Conservation (phyloP, 208 protist species). For the Angomonas ambiguus region DNA sequence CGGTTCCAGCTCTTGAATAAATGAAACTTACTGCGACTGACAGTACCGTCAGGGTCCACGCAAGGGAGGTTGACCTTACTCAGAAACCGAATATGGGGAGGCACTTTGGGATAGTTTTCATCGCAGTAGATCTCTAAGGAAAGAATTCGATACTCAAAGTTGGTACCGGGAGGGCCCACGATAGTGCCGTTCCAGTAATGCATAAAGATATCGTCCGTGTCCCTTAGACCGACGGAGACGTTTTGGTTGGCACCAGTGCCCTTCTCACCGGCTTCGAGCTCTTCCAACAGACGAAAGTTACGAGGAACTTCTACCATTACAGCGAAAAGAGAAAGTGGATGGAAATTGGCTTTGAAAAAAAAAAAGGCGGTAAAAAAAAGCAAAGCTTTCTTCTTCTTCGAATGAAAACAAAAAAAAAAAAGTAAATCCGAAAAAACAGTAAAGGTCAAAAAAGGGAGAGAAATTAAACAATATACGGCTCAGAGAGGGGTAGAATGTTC, state of each 20-base stretch:
- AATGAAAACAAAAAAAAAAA: conserved; percentile 22
- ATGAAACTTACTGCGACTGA: conserved; percentile 63
- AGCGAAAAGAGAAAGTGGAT: neutral
- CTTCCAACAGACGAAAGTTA: conserved; percentile 88
- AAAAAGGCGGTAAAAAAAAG: conserved; percentile 8
- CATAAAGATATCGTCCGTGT: conserved; percentile 87
- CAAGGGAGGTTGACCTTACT: conserved; percentile 85
- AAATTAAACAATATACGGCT: neutral
- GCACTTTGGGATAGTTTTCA: conserved; percentile 83
- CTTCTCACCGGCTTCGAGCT: conserved; percentile 91
- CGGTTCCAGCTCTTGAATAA: conserved; percentile 82
- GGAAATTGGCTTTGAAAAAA: neutral
- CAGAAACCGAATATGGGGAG: conserved; percentile 81
- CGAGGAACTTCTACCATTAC: conserved; percentile 88
- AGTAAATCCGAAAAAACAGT: conserved; percentile 11
- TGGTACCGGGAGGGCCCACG: conserved; percentile 79
- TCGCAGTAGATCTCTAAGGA: conserved; percentile 87
- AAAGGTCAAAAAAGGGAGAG: conserved; percentile 8
- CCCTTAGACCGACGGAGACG: conserved; percentile 84
- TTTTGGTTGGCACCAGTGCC: conserved; percentile 81
- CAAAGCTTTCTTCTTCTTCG: neutral
- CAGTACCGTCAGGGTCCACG: conserved; percentile 70
- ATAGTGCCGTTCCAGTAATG: conserved; percentile 92
- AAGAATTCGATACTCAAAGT: conserved; percentile 89
- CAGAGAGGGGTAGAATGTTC: neutral